Evolutionary conservation across 192 early-diverging fungal species (phyloP), one percentile per base, ranked within the genome.

Genomic region (Gigaspora rosea): DNA sequence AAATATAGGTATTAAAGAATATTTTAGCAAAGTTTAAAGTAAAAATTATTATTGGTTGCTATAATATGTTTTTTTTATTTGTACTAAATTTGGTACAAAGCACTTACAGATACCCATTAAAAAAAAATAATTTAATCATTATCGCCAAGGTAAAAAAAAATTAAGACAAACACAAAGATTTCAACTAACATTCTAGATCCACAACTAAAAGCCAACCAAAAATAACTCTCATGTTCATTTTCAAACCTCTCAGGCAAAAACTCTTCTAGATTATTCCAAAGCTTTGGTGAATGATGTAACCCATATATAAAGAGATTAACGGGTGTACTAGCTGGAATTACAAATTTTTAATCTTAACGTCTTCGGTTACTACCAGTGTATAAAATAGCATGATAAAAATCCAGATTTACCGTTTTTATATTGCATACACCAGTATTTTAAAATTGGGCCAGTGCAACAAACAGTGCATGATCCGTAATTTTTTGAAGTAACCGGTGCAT

Each of bases 161-260:
- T 3, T 7, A 59, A 22, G 27, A 9, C 2, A 41, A 41, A 41
- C 41, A 41, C 7, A 41, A 41, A 6, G 7, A 41, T 6, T 27
- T 61, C 9, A 32, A 61, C 59, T 1, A 32, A 61, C 59, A 12
- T 32, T 61, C 59, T 61, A 32, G 3, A 32, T 12, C 59, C 59
- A 61, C 59, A 27, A 61, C 59, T 27, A 32, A 61, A 61, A 61
- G 15, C 12, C 32, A 61, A 10, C 59, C 59, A 61, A 61, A 27
- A 10, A 61, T 62, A 13, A 62, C 33, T 13, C 11, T 32, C 7
- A 0, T 62, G 22, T 35, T 62, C 32, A 15, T 62, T 62, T 5
- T 62, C 59, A 32, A 35, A 62, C 33, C 59, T 62, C 33, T 62
- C 59, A 62, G 59, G 32, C 22, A 35, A 33, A 62, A 62, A 62